phyloP scores from a whole-genome alignment of 306 rosid species.

The Neltuma alba region DNA sequence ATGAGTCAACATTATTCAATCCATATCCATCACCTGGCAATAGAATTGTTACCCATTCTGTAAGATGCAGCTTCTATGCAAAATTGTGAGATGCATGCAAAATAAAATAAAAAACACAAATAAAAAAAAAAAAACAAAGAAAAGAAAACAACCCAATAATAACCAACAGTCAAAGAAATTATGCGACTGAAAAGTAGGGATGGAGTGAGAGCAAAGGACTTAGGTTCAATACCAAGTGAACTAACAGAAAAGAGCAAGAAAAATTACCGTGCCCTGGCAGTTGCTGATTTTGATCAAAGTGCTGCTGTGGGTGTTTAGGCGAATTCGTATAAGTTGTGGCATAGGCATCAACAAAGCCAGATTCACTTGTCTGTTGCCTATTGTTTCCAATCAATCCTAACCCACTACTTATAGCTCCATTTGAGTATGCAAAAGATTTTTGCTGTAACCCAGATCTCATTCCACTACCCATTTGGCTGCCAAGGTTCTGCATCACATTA shows the following conservation, averaged over 20 bases:
- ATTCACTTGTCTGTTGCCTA: constrained; percentile 60
- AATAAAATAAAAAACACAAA: background rate
- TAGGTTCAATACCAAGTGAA: background rate
- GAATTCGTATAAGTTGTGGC: constrained; percentile 57
- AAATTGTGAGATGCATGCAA: background rate
- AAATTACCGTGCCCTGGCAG: constrained; percentile 66
- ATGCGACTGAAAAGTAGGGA: background rate
- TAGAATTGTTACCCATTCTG: constrained; percentile 30
- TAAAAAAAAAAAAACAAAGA: too few relatives aligned
- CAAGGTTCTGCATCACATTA: constrained; percentile 69
- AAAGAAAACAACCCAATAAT: background rate
- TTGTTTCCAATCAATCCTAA: constrained; percentile 79
- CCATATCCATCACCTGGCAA: constrained; percentile 87
- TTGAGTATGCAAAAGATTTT: constrained; percentile 78
- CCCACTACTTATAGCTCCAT: constrained; percentile 72
- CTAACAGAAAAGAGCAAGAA: constrained; percentile 20
- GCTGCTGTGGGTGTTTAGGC: constrained; percentile 60
- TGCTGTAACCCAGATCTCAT: constrained; percentile 75
- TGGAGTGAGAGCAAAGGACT: background rate
- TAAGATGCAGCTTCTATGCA: constrained; percentile 33
- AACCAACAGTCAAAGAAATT: constrained; percentile 27
- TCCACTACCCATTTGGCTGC: constrained; percentile 79
- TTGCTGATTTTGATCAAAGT: constrained; percentile 59
- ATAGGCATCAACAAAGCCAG: constrained; percentile 70
- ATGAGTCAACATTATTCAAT: constrained; percentile 64